Percentiles rank a stretch among this genome's conserved stretches.
These are phyloP conservation scores for Hypoxylon fragiforme DNA, from an alignment of 495 filamentous ascomycete species.

Conservation along the genomic window DNA sequence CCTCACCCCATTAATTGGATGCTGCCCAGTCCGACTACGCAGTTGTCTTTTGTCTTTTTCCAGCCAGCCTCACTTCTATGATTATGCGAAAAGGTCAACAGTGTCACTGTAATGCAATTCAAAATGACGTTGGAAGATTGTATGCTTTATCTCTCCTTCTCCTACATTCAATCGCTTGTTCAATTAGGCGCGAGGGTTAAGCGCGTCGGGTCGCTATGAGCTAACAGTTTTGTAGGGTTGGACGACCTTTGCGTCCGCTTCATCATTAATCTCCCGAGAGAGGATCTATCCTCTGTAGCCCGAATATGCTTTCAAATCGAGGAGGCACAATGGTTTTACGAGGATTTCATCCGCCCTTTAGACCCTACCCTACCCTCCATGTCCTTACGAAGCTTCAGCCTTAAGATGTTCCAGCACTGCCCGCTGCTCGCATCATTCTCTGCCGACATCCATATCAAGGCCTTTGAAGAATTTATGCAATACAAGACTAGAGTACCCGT, in stretches of 20 bases:
- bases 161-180: background rate
- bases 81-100: constrained; percentile 50
- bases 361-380: constrained; percentile 84
- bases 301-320: constrained; percentile 98
- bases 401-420: constrained; percentile 90
- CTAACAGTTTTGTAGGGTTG: constrained; percentile 65
- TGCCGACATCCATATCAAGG: constrained; percentile 71
- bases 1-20: background rate
- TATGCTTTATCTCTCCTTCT: constrained; percentile 51
- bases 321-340: constrained; percentile 99
- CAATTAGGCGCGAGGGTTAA: constrained; percentile 6
- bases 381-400: constrained; percentile 76
- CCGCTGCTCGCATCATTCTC: constrained; percentile 83
- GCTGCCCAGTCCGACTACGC: too few species aligned
- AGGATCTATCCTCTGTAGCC: constrained; percentile 85
- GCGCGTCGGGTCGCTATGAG: constrained; percentile 8
- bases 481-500: constrained; percentile 96
- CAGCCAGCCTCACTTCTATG: too few species aligned
- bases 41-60: too few species aligned
- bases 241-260: constrained; percentile 95
- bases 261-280: constrained; percentile 89
- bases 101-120: constrained; percentile 76
- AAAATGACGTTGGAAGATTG: constrained; percentile 89
- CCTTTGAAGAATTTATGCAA: constrained; percentile 84
- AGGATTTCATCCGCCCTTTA: constrained; percentile 93